phyloP scores from a whole-genome alignment of 768 basidiomycete species.

The Thelephora aurantiotincta region DNA sequence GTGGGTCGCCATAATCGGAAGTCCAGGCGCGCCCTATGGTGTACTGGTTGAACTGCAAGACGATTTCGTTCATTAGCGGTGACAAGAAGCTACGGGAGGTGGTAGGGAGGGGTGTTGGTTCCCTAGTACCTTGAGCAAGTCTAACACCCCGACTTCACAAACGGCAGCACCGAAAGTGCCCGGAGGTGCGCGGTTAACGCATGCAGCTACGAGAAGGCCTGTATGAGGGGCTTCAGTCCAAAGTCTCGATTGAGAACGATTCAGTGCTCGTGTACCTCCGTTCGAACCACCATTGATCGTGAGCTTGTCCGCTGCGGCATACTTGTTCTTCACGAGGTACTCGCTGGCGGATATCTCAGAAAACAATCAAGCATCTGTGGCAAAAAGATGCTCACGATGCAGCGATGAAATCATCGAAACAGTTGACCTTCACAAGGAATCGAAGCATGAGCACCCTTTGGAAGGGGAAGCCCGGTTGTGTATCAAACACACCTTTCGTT shows the following conservation, averaged over 20 bases:
- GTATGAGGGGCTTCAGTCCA: constrained; percentile 4
- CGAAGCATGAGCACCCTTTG: too few species aligned
- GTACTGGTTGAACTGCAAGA: constrained; percentile 2
- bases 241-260: neutral
- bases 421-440: constrained; percentile 34
- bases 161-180: constrained; percentile 66
- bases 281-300: constrained; percentile 73
- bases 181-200: constrained; percentile 64
- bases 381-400: constrained; percentile 40
- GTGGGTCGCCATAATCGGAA: constrained; percentile 66
- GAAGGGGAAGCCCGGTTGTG: constrained; percentile 1
- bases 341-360: constrained; percentile 25
- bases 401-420: constrained; percentile 74
- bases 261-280: constrained; percentile 38
- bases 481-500: constrained; percentile 40
- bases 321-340: constrained; percentile 60
- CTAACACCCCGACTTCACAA: constrained; percentile 72
- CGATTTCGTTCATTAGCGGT: too few species aligned
- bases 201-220: constrained; percentile 80
- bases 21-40: constrained; percentile 56
- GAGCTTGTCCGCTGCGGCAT: constrained; percentile 53
- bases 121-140: constrained; percentile 50
- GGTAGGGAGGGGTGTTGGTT: neutral
- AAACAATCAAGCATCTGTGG: neutral
- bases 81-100: neutral